Conservation (phyloP, 1,139 yeast species). For the Yamadazyma atlantica region DNA sequence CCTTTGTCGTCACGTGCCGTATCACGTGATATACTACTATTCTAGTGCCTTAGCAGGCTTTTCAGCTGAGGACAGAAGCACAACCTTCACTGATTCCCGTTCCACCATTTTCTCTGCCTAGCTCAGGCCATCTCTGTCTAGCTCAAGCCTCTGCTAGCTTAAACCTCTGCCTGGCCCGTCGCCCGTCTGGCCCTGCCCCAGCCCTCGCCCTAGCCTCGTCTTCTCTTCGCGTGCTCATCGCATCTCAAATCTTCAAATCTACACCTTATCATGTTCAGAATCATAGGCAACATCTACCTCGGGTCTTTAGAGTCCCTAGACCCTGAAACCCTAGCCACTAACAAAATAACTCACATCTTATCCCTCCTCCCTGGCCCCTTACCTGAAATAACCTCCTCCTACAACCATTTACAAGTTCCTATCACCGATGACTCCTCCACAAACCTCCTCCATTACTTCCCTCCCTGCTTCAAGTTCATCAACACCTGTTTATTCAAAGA, state of each 20-base stretch:
- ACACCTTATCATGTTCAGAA: constrained; percentile 26
- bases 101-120: too few species aligned
- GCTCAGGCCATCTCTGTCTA: too few species aligned
- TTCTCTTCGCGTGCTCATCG: not conserved
- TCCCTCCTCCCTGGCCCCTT: constrained; percentile 67
- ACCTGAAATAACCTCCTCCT: constrained; percentile 36
- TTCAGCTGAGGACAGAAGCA: too few species aligned
- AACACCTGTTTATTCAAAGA: constrained; percentile 52
- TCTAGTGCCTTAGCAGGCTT: too few species aligned
- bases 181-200: too few species aligned
- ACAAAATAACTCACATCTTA: constrained; percentile 66
- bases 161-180: too few species aligned
- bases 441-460: constrained; percentile 63
- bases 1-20: too few species aligned
- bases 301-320: constrained; percentile 59
- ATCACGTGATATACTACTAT: too few species aligned
- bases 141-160: too few species aligned
- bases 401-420: constrained; percentile 55
- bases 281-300: constrained; percentile 64
- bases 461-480: constrained; percentile 63
- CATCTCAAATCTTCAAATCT: not conserved
- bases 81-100: too few species aligned
- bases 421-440: constrained; percentile 66
- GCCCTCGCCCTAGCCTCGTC: too few species aligned
- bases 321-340: too few species aligned